Base-by-base conservation (phyloP, 208 protist genomes). In the Crithidia acanthocephali region DNA sequence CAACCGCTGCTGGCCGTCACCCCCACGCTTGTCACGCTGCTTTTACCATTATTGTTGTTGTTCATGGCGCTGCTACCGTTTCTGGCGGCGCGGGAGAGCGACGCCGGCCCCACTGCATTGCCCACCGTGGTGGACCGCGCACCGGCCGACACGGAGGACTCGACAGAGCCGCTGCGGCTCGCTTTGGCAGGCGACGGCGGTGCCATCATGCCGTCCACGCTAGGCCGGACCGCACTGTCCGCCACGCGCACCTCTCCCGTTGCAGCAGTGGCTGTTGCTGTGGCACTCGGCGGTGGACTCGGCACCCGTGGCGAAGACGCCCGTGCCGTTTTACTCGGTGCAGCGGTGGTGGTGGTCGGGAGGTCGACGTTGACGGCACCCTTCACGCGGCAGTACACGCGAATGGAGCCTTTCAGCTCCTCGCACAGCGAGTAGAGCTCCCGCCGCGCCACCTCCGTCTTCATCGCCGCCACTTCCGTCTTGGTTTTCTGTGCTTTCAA, bases 351-450 rank as follows among this genome's bases (percentile, higher is more conserved):
- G 33, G 4, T 10, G 28, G 33, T 25, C 11, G 45, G 40, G 42
- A 51, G 9, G 30, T 52, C 48, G n/a, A n/a, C 45, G 47, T 35
- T 65, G 59, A 10, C 23, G 25, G 33, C 23, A 16, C 88, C 88
- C 59, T 91, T 92, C n/a, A 97, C 89, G 9, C 94, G 90, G 62
- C 94, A 96, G 79, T 93, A 97, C 35, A 97, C 94, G 20, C 94
- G 87, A 72, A 97, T 97, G 7, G 90, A 88, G 15, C 94, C 94
- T 50, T 95, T 95, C 28, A 97, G 53, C 74, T 94, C 91, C 72
- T 96, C 92, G 64, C 83, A 92, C 18, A 78, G 74, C 13, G 87
- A 83, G 74, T 86, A 92, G 30, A 94, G 76, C 68, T 83, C 84
- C 13, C 92, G 83, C 30, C 92, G 88, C 4, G 71, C n/a, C 60